Base-by-base conservation (phyloP, 306 rosid species). In the Vigna hirtella region DNA sequence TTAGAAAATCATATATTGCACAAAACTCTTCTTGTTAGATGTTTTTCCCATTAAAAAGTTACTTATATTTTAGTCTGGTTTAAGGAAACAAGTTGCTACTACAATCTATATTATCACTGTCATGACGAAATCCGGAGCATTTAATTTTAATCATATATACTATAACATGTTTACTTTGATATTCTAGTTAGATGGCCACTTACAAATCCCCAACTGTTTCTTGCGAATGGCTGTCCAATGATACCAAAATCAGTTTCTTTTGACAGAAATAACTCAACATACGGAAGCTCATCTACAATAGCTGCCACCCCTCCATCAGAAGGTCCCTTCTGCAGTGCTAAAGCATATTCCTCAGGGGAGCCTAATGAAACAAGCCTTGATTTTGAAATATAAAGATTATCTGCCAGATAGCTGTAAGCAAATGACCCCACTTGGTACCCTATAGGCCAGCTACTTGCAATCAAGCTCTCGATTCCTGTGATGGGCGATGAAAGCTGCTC, bases 351-450 rank as follows among this genome's bases (percentile, higher is more conserved):
- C 76, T 90, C 93, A 0, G 98, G 98, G 78, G 93, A 82, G 83
- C 93, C 92, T 22, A 95, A 91, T 71, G 88, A 0, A 70, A 92
- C 73, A 45, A 95, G 98, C 77, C 98, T 92, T 63, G 95, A 85
- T 59, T 77, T 75, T 24, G 80, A 81, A 72, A 95, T 70, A 87
- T 80, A 86, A 73, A 92, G 93, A 67, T 48, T 86, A 63, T 95
- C 96, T 13, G 89, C 83, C 70, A 95, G 81, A 89, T 95, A 95
- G 85, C 87, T 85, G 86, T 85, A 85, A 61, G 93, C 90, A 85
- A 91, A 95, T 62, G 98, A 95, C 13, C 98, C 98, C 36, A 88
- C 97, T 88, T 95, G 98, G 87, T 89, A 95, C 38, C 98, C 98
- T 32, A 95, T 92, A 48, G 87, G 96, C 89, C 79, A 88, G 53